A percentile compares a stretch with the other conserved stretches of the same genome.
Conservation (phyloP, 805 yeast species). For the Metschnikowia arizonensis region DNA sequence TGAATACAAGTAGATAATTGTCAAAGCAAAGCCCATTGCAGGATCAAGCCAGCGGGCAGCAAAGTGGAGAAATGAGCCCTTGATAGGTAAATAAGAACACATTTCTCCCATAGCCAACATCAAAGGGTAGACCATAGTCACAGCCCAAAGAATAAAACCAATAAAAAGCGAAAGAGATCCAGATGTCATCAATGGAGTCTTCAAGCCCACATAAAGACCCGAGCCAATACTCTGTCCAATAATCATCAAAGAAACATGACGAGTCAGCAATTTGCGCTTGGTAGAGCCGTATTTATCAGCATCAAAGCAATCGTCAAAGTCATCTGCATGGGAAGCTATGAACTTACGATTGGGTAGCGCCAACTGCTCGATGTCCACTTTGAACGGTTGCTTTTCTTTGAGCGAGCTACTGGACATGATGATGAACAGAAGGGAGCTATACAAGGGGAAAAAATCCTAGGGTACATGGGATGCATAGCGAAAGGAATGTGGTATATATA, state of each 20-base stretch:
- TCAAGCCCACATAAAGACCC: slow-evolving; percentile 33
- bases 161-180: slow-evolving; percentile 35
- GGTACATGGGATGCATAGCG: neutral
- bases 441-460: neutral
- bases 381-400: slow-evolving; percentile 7
- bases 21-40: slow-evolving; percentile 33
- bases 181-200: slow-evolving; percentile 27
- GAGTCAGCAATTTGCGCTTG: slow-evolving; percentile 25
- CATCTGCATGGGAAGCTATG: slow-evolving; percentile 14
- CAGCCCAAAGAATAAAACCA: slow-evolving; percentile 30
- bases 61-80: slow-evolving; percentile 33
- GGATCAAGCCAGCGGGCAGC: slow-evolving; percentile 36
- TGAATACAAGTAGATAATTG: slow-evolving; percentile 32
- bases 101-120: slow-evolving; percentile 37
- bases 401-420: slow-evolving; percentile 4
- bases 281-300: slow-evolving; percentile 28
- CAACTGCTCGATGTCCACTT: slow-evolving; percentile 15
- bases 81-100: slow-evolving; percentile 35
- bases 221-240: slow-evolving; percentile 36
- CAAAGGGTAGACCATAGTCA: slow-evolving; percentile 31
- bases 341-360: slow-evolving; percentile 10
- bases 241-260: slow-evolving; percentile 35
- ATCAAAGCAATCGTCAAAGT: slow-evolving; percentile 28
- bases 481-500: neutral
- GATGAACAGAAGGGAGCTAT: neutral